A percentile compares a stretch with the other conserved stretches of the same genome.
phyloP scores from a whole-genome alignment of 78 protist genomes.

The Pigoraptor vietnamica region DNA sequence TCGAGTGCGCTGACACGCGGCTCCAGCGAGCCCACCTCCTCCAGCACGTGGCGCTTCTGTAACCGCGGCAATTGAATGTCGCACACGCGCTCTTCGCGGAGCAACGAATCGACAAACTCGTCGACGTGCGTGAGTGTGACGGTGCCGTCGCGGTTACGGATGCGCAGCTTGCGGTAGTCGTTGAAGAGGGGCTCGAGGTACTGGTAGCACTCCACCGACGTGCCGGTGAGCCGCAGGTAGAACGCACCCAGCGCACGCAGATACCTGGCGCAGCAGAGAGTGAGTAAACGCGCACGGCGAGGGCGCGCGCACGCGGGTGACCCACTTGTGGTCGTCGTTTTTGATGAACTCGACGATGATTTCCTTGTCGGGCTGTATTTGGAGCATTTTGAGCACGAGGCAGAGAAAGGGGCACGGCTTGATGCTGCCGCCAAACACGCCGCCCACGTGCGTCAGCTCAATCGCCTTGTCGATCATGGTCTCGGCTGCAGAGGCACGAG shows the following conservation, averaged over 20 bases:
- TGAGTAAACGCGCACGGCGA: neutral
- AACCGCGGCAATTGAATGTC: constrained; percentile 77
- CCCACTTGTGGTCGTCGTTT: constrained; percentile 77
- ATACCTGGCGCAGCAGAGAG: constrained; percentile 38
- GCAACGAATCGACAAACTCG: constrained; percentile 74
- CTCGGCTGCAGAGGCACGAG: constrained; percentile 48
- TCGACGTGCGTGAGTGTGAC: constrained; percentile 64
- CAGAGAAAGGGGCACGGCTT: constrained; percentile 89
- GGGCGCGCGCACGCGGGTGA: neutral
- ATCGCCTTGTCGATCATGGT: constrained; percentile 88
- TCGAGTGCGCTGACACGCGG: constrained; percentile 51
- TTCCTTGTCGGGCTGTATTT: constrained; percentile 85
- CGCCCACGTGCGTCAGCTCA: constrained; percentile 76
- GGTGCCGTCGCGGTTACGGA: neutral
- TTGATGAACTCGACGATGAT: constrained; percentile 82
- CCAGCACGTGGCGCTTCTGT: constrained; percentile 8
- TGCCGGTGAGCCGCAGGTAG: constrained; percentile 82
- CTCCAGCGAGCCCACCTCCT: constrained; percentile 3
- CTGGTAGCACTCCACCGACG: constrained; percentile 62
- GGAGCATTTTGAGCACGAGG: constrained; percentile 82
- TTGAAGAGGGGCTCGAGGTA: constrained; percentile 81
- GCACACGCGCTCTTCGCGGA: constrained; percentile 46
- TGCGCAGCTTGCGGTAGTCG: constrained; percentile 77
- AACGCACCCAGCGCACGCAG: constrained; percentile 86
- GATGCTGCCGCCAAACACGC: constrained; percentile 78